phyloP scores from a whole-genome alignment of 257 asterid genomes.

The Ophiorrhiza pumila region DNA sequence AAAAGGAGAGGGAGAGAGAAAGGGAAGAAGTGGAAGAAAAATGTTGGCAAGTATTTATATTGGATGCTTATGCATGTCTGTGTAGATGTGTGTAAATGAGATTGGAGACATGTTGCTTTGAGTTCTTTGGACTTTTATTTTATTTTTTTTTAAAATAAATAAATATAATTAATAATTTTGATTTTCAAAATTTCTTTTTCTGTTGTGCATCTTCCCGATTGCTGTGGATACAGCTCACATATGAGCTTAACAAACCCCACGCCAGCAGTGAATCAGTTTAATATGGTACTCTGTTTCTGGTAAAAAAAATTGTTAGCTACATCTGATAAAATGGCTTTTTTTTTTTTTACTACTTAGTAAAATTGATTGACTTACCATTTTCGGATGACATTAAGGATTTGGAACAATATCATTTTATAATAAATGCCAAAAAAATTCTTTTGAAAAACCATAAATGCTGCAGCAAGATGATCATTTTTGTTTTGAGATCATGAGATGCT shows the following conservation, averaged over 20 bases:
- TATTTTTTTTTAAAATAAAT: not conserved
- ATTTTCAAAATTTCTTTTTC: conserved; percentile 1
- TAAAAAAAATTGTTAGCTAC: too few relatives aligned
- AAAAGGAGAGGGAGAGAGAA: conserved; percentile 9
- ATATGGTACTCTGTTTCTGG: too few relatives aligned
- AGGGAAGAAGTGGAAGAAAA: conserved; percentile 15
- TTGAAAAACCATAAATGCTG: too few relatives aligned
- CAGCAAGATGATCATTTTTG: too few relatives aligned
- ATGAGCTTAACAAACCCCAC: conserved; percentile 44
- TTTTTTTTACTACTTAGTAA: too few relatives aligned
- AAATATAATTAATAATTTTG: not conserved
- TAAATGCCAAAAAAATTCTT: too few relatives aligned
- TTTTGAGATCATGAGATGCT: too few relatives aligned
- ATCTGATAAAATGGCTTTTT: too few relatives aligned
- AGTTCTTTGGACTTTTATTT: too few relatives aligned
- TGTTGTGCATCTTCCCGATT: conserved; percentile 32
- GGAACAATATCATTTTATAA: too few relatives aligned
- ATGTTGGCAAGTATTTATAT: conserved; percentile 20
- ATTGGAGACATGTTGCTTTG: not conserved
- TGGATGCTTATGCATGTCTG: conserved; percentile 16
- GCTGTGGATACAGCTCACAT: conserved; percentile 75
- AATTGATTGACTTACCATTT: too few relatives aligned
- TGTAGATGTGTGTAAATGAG: conserved; percentile 4
- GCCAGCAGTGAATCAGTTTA: conserved; percentile 18
- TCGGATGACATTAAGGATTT: too few relatives aligned